Evolutionary conservation across 2,329 filamentous ascomycete genomes (phyloP).

Genomic region (Zasmidium angulare): DNA sequence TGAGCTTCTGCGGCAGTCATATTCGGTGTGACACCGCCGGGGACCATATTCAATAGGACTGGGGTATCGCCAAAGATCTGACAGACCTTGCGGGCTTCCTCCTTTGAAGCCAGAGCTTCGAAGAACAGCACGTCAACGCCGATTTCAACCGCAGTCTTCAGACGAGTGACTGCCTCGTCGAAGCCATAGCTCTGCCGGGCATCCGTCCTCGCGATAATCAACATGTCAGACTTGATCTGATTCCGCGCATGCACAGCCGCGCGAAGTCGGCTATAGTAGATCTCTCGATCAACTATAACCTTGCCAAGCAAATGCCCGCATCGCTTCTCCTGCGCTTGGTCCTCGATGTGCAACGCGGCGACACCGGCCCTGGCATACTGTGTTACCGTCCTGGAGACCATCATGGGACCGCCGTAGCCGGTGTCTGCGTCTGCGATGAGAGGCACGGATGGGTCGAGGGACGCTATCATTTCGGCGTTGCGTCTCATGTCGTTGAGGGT

Average conservation of each 20-base stretch:
- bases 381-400: conserved; percentile 53
- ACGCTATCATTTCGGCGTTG: conserved; percentile 25
- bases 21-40: conserved; percentile 54
- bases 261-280: conserved; percentile 54
- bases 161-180: conserved; percentile 53
- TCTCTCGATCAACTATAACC: conserved; percentile 52
- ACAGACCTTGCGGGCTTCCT: conserved; percentile 50
- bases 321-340: conserved; percentile 62
- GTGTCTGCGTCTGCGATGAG: conserved; percentile 28
- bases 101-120: conserved; percentile 55
- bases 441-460: conserved; percentile 15
- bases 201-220: conserved; percentile 64
- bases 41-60: conserved; percentile 57
- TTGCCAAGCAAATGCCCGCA: conserved; percentile 64
- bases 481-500: conserved; percentile 21
- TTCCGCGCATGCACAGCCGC: conserved; percentile 53
- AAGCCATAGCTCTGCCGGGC: conserved; percentile 57
- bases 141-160: conserved; percentile 51
- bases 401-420: conserved; percentile 40
- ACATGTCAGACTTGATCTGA: conserved; percentile 54
- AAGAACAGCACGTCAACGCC: conserved; percentile 61
- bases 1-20: conserved; percentile 53
- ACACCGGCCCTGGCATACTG: not conserved
- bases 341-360: conserved; percentile 53
- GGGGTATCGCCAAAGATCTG: conserved; percentile 49